Evolutionary conservation across 352 stramenopile species (phyloP).

Genomic region (Phytophthora tubulina): DNA sequence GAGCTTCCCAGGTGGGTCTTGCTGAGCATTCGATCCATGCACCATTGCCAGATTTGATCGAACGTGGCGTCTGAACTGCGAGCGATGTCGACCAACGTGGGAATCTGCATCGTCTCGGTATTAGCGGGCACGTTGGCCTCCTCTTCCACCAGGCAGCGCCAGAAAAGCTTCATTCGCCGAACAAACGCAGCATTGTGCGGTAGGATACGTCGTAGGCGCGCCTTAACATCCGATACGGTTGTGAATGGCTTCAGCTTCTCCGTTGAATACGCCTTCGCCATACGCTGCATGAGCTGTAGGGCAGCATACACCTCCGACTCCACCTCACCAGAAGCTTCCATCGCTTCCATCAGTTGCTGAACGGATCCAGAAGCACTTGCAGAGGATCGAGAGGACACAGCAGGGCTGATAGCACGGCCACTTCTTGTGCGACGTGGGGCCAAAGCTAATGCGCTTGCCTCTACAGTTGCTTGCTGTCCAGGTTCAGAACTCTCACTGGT

Average conservation of each 20-base stretch:
- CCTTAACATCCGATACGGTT: constrained; percentile 45
- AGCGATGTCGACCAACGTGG: constrained; percentile 66
- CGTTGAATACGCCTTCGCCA: constrained; percentile 58
- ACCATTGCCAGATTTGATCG: constrained; percentile 87
- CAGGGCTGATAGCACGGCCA: constrained; percentile 40
- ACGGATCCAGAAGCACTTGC: constrained; percentile 23
- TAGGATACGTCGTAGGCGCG: constrained; percentile 57
- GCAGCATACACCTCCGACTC: constrained; percentile 61
- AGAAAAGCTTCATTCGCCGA: constrained; percentile 89
- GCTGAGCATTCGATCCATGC: constrained; percentile 84
- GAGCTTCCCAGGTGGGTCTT: constrained; percentile 75
- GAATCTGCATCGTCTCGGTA: constrained; percentile 46
- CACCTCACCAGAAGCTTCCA: constrained; percentile 39
- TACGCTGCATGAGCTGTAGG: constrained; percentile 65
- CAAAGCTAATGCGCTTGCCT: constrained; percentile 14
- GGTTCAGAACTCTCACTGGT: constrained; percentile 21
- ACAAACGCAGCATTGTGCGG: constrained; percentile 69
- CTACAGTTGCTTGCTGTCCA: constrained; percentile 1
- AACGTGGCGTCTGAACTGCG: constrained; percentile 65
- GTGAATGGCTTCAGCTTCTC: constrained; percentile 71
- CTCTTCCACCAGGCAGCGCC: constrained; percentile 66
- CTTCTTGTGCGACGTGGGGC: constrained; percentile 46
- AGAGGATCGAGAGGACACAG: constrained; percentile 11
- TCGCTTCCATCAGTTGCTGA: constrained; percentile 48
- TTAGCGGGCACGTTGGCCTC: constrained; percentile 27